Conservation (phyloP, 352 stramenopile species). For the Blastocystis sp. region DNA sequence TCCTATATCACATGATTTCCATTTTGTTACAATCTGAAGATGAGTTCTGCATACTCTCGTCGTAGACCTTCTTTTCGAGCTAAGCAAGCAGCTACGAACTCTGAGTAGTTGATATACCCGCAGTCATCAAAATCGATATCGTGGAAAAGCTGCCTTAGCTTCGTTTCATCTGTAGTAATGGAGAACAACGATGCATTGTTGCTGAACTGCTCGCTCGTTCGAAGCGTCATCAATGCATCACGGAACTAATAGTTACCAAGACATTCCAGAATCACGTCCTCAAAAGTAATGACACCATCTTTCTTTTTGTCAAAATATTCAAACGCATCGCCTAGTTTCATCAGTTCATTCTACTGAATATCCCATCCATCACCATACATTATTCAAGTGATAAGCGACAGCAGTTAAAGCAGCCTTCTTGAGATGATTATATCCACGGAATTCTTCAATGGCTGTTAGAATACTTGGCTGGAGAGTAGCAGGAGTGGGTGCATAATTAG, state of each 20-base stretch:
- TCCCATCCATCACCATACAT: background rate
- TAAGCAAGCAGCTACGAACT: slow-evolving; percentile 14
- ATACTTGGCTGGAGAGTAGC: background rate
- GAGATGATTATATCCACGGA: slow-evolving; percentile 5
- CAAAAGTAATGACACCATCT: background rate
- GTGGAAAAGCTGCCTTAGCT: background rate
- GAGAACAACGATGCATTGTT: background rate
- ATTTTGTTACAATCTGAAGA: background rate
- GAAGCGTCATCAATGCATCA: slow-evolving; percentile 2
- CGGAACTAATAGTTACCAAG: background rate
- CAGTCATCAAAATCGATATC: slow-evolving; percentile 6
- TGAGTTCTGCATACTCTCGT: background rate
- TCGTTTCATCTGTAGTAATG: background rate
- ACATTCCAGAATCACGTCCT: background rate
- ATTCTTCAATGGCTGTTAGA: background rate
- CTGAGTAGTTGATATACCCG: slow-evolving; percentile 1
- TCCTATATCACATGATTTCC: background rate
- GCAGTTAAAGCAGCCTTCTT: slow-evolving; percentile 24
- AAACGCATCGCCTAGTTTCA: slow-evolving; percentile 23
- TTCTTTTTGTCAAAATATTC: slow-evolving; percentile 21
- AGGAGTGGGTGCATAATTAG: background rate
- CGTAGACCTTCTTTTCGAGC: background rate
- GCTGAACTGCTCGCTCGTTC: background rate
- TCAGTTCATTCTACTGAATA: background rate
- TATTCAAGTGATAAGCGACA: slow-evolving; percentile 1